phyloP scores from a whole-genome alignment of 805 yeast species.

The Suhomyces sp. region DNA sequence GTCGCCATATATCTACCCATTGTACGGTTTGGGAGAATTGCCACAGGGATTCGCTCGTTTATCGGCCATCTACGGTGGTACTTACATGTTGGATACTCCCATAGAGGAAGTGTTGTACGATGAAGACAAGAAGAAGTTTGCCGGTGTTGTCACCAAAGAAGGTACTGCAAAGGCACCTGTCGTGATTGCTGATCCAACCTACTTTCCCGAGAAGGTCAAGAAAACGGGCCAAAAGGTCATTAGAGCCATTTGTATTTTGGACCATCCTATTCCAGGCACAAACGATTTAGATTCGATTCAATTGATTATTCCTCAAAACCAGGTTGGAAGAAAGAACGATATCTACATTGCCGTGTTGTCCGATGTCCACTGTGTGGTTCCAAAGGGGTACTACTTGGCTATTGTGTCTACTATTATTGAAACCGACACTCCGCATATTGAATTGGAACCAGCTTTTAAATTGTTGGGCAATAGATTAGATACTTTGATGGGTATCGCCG shows the following conservation, averaged over 20 bases:
- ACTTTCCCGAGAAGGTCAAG: conserved; percentile 81
- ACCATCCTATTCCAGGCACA: conserved; percentile 85
- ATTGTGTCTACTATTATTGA: conserved; percentile 93
- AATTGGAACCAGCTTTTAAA: conserved; percentile 91
- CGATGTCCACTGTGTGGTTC: conserved; percentile 83
- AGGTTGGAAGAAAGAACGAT: conserved; percentile 87
- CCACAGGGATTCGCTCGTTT: conserved; percentile 99
- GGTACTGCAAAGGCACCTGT: conserved; percentile 90
- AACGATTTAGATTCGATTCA: conserved; percentile 84
- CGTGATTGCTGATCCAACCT: conserved; percentile 96
- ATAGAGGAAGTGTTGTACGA: conserved; percentile 82
- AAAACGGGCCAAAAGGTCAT: conserved; percentile 73
- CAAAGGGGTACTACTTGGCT: conserved; percentile 86
- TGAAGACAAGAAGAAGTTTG: conserved; percentile 52
- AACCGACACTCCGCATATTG: conserved; percentile 88
- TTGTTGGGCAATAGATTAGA: conserved; percentile 77
- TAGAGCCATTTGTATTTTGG: conserved; percentile 83
- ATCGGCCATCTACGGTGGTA: conserved; percentile 96
- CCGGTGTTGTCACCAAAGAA: conserved; percentile 87
- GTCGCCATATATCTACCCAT: conserved; percentile 93
- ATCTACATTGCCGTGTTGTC: conserved; percentile 91
- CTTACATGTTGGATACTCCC: conserved; percentile 96
- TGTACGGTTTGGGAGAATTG: conserved; percentile 94
- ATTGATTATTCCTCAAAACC: conserved; percentile 94
- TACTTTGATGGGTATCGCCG: conserved; percentile 91